phyloP scores from a whole-genome alignment of 1,284 basidiomycete species.

The Cryptococcus sp. region DNA sequence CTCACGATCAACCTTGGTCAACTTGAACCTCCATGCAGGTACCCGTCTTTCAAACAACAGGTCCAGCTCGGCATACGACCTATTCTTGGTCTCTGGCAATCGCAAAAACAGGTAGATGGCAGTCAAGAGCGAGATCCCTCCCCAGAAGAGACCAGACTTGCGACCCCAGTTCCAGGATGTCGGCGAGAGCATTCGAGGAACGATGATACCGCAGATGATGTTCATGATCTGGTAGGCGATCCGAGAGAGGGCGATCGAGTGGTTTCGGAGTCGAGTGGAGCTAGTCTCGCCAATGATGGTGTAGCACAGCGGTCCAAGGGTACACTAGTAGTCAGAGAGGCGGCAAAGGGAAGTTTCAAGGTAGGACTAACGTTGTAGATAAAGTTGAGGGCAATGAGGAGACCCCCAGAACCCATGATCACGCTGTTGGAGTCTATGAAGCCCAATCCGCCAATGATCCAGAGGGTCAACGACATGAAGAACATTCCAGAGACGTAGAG shows the following conservation, averaged over 20 bases:
- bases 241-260: conserved; percentile 50
- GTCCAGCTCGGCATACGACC: conserved; percentile 42
- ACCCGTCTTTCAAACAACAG: conserved; percentile 40
- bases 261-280: conserved; percentile 17
- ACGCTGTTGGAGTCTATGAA: background rate
- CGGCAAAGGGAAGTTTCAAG: background rate
- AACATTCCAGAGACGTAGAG: conserved; percentile 10
- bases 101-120: conserved; percentile 20
- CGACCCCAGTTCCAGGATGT: conserved; percentile 22
- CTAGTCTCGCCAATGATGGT: conserved; percentile 13
- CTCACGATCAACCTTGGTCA: conserved; percentile 3
- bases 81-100: conserved; percentile 25
- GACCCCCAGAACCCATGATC: conserved; percentile 32
- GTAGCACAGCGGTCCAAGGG: conserved; percentile 25
- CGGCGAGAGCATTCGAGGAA: conserved; percentile 9
- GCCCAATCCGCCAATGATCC: conserved; percentile 7
- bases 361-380: conserved; percentile 10
- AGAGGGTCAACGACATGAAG: conserved; percentile 7
- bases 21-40: conserved; percentile 25
- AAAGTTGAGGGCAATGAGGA: conserved; percentile 30
- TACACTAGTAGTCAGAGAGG: conserved; percentile 2
- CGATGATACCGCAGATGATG: conserved; percentile 33
- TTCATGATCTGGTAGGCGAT: conserved; percentile 39
- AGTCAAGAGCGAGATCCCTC: conserved; percentile 20
- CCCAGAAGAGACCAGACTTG: conserved; percentile 44